Base-by-base conservation (phyloP, 1,284 basidiomycete species). In the Cutaneotrichosporon mucoides region DNA sequence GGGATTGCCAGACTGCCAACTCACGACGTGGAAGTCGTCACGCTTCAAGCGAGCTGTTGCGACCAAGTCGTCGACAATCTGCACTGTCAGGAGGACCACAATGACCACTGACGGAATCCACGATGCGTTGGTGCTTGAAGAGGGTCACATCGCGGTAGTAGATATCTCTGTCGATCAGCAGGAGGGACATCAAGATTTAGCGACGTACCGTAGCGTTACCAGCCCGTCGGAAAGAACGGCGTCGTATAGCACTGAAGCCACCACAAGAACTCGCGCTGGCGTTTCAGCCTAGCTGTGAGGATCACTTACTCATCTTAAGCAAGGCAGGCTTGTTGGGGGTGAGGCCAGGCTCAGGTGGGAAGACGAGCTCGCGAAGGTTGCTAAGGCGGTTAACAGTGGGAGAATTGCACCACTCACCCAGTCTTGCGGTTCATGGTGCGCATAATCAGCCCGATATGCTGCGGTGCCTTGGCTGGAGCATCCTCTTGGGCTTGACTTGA, bases 11-110 rank as follows among this genome's bases (percentile, higher is more conserved):
- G 7, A 24, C 41, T 49, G 47, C 55, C 12, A n/a, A 71, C 82
- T 69, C 64, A 92, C 92, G 37, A 96, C 85, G 68, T 88, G 86
- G 57, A 96, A 81, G 68, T 91, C 87, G 6, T 84, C 83, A 43
- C 93, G 82, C 52, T 85, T 82, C 3, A 93, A 71, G 3, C 83
- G 80, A 35, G 92, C 83, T 0, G 91, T 90, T 0, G 89, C 90
- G 0, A 91, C 88, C 11, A 96, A 76, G 68, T 93, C 90, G 68
- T 95, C 92, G 15, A 94, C 85, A 13, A 95, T 81, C 92, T 95
- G 66, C 1, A 36, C 33, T n/a, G 52, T 60, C 41, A 56, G 45
- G 12, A 15, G 53, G 35, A 42, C 54, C 11, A 55, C 7, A 37
- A n/a, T 43, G n/a, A n/a, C 9, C 11, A 40, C 80, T 54, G 59